Base-by-base conservation (phyloP, 805 yeast species). In the Ogataea nakhonphanomensis region DNA sequence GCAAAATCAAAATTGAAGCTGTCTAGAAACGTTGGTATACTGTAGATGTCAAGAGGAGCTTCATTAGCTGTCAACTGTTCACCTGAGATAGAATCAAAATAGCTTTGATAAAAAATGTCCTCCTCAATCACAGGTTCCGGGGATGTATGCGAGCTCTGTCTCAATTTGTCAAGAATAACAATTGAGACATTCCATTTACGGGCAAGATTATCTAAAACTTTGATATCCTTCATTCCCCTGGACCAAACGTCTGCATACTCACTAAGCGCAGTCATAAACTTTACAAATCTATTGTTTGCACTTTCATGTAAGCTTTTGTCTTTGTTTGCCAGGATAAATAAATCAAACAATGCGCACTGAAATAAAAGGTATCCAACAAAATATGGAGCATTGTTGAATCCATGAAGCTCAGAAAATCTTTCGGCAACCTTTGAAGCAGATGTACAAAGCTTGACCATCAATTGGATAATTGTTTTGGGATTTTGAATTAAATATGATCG, bases 311-410 rank as follows among this genome's bases (percentile, higher is more conserved):
- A n/a, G 1, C 46, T 21, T 4, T 43, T 46, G 30, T 55, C 54
- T 15, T 56, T 55, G 37, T 48, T 53, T 7, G 65, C 53, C 7
- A 60, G 37, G 4, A 61, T 30, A 25, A 63, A 63, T 17, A 63
- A 32, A 23, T 63, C 66, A 53, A 60, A 58, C 31, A 61, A 53
- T 2, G 66, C 60, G 43, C 58, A 53, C 13, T 62, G 62, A 25
- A 63, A 44, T 8, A 62, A 46, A 34, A 62, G 37, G 29, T 63
- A 63, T 9, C 64, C 61, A 2, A 56, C 53, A 41, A 62, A 63
- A 33, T 63, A 58, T 1, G 67, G 66, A 1, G 58, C 46, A 6
- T 30, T 30, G 21, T 45, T 37, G 35, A 52, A 56, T 1, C 49
- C 45, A 33, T 43, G 37, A 14, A 45, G 17, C n/a, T 44, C 14